A percentile compares a stretch with the other conserved stretches of the same genome.
phyloP scores from a whole-genome alignment of 805 yeast genomes.

The Lipomyces mesembrius region DNA sequence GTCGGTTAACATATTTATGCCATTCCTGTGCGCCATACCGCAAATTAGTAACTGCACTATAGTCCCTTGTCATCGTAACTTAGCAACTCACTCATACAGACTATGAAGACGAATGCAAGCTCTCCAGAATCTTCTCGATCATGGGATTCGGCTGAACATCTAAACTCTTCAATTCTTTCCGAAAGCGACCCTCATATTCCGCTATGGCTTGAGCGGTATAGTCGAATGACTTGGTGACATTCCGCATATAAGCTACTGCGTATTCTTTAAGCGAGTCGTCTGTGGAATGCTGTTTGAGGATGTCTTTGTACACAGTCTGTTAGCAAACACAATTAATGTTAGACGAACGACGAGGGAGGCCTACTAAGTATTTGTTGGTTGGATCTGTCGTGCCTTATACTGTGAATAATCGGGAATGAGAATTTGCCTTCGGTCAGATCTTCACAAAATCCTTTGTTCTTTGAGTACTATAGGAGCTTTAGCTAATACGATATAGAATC shows the following conservation, averaged over 20 bases:
- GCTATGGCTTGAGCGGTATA: conserved; percentile 43
- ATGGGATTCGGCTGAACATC: conserved; percentile 27
- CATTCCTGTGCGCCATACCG: not conserved
- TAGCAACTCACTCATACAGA: not conserved
- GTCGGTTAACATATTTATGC: not conserved
- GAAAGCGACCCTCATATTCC: conserved; percentile 23
- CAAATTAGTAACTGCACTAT: not conserved
- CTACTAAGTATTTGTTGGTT: conserved; percentile 51
- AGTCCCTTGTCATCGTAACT: not conserved
- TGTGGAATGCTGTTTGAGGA: conserved; percentile 58
- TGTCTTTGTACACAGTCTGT: conserved; percentile 43
- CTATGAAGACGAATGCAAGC: conserved; percentile 1
- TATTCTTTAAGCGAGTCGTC: conserved; percentile 56
- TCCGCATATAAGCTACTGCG: conserved; percentile 56
- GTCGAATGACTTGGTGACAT: conserved; percentile 49
- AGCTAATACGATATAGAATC: not conserved
- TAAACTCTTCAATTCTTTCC: conserved; percentile 21
- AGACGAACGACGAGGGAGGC: conserved; percentile 11
- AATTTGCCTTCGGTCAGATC: conserved; percentile 89
- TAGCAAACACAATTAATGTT: conserved; percentile 15
- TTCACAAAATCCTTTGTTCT: conserved; percentile 78
- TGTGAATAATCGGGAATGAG: conserved; percentile 82
- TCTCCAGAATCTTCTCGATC: conserved; percentile 23
- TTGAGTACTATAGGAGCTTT: conserved; percentile 47
- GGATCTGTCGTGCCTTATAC: conserved; percentile 49